Base-by-base conservation (phyloP, 495 filamentous ascomycete genomes). In the Entonaema liquescens region DNA sequence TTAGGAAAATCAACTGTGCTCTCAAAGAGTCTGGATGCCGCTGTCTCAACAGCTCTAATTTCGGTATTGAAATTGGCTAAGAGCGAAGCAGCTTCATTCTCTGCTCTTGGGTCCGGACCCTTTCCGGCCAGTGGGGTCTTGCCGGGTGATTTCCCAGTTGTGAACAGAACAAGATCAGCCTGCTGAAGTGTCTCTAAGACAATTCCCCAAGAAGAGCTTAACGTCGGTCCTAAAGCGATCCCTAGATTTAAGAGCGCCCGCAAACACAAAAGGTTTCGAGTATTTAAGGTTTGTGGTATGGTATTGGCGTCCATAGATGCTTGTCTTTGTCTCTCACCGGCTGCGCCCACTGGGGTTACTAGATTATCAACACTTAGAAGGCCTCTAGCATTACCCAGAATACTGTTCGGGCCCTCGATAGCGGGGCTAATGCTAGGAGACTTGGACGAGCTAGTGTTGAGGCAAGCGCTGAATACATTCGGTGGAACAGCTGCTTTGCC, bases 161-260 rank as follows among this genome's bases (percentile, higher is more conserved):
- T 83, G 55, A 91, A 92, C 56, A 97, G 84, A 13, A 98, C 87
- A 53, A 95, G 86, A 74, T 97, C 95, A 6, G 94, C 94, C 76
- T 97, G 91, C 71, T 97, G 92, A 5, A 98, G 82, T 0, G 93
- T 96, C 68, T 97, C 94, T 2, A 98, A 82, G 19, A 98, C 81
- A 60, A 99, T 98, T 1, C 88, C 88, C 93, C 95, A 98, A 25
- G 94, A 92, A 17, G 84, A 83, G 31, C 91, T 90, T 17, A 99
- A 82, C 3, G 92, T 95, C 5, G 95, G 93, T 0, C 95, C 95
- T 6, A 99, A 81, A 40, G 95, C 96, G 75, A 98, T 99, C 2
- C 96, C 95, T 12, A 99, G 81, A 70, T 99, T 98, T 3, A 99
- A 83, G 13, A 98, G 84, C 56, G 95, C 95, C 72, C 95, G 84